Conservation (phyloP, 805 yeast genomes). For the Monosporozyma unispora region DNA sequence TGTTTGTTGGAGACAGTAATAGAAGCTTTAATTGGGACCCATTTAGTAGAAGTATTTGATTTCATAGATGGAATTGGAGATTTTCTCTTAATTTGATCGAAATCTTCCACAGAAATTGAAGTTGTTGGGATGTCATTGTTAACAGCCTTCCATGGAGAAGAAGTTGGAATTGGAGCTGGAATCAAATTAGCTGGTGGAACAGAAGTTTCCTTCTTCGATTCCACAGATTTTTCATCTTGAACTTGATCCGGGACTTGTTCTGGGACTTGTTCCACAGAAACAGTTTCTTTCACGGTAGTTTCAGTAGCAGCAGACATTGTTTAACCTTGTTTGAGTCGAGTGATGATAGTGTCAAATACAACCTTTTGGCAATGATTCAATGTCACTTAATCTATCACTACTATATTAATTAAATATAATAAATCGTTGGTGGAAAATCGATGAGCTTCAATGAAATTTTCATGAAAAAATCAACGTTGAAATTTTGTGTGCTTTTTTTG, state of each 20-base stretch:
- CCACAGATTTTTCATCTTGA: conserved; percentile 7
- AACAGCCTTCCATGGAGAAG: conserved; percentile 28
- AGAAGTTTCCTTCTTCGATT: conserved; percentile 7
- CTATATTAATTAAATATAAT: not conserved
- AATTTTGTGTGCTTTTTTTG: conserved; percentile 2
- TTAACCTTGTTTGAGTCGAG: not conserved
- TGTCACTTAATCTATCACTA: not conserved
- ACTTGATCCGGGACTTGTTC: conserved; percentile 2
- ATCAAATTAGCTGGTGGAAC: conserved; percentile 14
- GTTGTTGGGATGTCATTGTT: conserved; percentile 20
- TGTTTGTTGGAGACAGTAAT: conserved; percentile 33
- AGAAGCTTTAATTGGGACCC: conserved; percentile 62
- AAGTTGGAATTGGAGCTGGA: conserved; percentile 30
- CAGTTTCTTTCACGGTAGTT: conserved; percentile 1
- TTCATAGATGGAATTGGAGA: conserved; percentile 13
- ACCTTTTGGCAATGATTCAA: not conserved
- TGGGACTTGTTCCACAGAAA: conserved; percentile 2
- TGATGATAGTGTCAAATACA: too few species aligned
- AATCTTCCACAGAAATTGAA: conserved; percentile 14
- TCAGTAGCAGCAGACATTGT: conserved; percentile 3
- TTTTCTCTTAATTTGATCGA: conserved; percentile 14
- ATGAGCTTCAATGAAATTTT: conserved; percentile 1
- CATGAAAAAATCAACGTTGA: not conserved
- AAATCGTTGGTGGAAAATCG: conserved; percentile 1
- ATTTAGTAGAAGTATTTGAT: conserved; percentile 34